Percentiles rank a stretch among this genome's conserved stretches.
Evolutionary conservation across 495 filamentous ascomycete genomes (phyloP).

Genomic region (Friedmanniomyces endolithicus): DNA sequence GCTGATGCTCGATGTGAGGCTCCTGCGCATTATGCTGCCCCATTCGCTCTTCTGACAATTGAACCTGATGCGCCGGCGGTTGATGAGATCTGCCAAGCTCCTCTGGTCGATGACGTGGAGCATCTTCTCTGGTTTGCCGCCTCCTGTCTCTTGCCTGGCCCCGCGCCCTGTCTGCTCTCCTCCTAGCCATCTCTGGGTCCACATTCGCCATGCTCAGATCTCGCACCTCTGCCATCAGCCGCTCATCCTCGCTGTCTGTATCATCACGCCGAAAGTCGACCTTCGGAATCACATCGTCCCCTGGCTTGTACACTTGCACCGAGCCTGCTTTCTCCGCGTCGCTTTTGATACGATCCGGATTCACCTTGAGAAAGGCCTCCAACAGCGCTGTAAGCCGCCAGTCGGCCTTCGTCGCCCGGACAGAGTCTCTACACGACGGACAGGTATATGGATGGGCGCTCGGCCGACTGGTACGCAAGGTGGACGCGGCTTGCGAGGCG

Average conservation of each 20-base stretch:
- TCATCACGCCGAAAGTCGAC: conserved; percentile 37
- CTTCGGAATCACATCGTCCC: conserved; percentile 59
- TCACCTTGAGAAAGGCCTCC: conserved; percentile 62
- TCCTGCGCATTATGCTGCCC: conserved; percentile 14
- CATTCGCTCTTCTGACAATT: conserved; percentile 7
- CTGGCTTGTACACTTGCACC: conserved; percentile 56
- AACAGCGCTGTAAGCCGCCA: conserved; percentile 70
- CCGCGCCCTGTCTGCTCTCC: conserved; percentile 26
- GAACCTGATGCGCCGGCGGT: not conserved
- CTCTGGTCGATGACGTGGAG: too few species aligned
- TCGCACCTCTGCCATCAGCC: conserved; percentile 56
- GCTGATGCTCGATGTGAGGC: conserved; percentile 69
- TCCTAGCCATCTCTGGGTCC: conserved; percentile 30
- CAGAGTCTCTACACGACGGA: conserved; percentile 76
- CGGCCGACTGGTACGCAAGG: conserved; percentile 22
- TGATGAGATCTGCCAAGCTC: too few species aligned
- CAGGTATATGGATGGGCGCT: conserved; percentile 60
- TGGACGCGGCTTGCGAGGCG: conserved; percentile 45
- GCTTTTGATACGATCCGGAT: conserved; percentile 56
- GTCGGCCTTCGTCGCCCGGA: conserved; percentile 73
- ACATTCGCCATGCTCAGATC: conserved; percentile 59
- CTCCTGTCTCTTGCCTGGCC: conserved; percentile 33
- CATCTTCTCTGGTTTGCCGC: conserved; percentile 8
- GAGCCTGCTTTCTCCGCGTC: conserved; percentile 60
- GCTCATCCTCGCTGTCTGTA: conserved; percentile 47